phyloP scores from a whole-genome alignment of 164 flowering plant genomes.

The Magnolia kwangsiensis region DNA sequence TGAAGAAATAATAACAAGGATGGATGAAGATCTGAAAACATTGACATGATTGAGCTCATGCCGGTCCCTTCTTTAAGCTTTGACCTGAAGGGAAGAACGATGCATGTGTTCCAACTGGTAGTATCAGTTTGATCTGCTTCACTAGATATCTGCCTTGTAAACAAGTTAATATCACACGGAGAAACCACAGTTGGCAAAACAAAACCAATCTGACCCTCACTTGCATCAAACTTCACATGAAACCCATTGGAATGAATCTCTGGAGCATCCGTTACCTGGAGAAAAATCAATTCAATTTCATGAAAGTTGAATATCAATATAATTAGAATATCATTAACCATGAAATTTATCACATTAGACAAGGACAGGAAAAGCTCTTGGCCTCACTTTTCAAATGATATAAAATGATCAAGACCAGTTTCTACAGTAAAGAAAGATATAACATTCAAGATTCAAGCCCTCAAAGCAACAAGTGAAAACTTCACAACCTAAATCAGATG shows the following conservation, averaged over 20 bases:
- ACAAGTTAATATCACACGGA: constrained; percentile 53
- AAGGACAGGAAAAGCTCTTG: background rate
- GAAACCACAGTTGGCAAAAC: constrained; percentile 79
- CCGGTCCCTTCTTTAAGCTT: constrained; percentile 38
- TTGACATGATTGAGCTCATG: constrained; percentile 45
- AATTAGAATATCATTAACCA: constrained; percentile 4
- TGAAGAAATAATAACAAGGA: constrained; percentile 89
- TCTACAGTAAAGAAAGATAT: background rate
- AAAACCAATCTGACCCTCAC: constrained; percentile 93
- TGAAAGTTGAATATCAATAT: background rate
- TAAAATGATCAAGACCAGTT: background rate
- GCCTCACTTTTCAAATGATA: background rate
- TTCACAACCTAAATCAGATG: background rate
- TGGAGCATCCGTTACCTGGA: constrained; percentile 94
- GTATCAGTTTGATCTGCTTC: constrained; percentile 30
- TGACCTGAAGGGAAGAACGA: constrained; percentile 80
- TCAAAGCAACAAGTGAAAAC: background rate
- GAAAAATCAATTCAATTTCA: constrained; percentile 14
- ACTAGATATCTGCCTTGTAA: constrained; percentile 32
- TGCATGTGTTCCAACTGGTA: constrained; percentile 77
- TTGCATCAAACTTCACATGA: constrained; percentile 88
- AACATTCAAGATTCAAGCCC: too few species aligned
- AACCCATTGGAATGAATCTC: constrained; percentile 98
- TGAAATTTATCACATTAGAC: background rate
- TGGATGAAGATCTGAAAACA: constrained; percentile 97